Conservation (phyloP, 495 filamentous ascomycete species). For the Lophiostoma macrostomum region DNA sequence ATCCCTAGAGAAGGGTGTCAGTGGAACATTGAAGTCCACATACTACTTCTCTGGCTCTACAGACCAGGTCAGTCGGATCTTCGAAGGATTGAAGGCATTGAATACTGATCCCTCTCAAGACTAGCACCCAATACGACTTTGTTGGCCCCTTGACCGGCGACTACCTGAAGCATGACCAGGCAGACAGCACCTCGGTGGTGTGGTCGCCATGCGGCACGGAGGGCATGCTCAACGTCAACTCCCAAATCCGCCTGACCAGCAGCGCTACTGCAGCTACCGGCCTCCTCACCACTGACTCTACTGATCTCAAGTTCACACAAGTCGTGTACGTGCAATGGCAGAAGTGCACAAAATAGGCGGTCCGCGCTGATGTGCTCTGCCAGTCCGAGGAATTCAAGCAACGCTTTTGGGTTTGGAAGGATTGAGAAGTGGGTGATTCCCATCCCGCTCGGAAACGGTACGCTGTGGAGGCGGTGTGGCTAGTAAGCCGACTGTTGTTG, state of each 20-base stretch:
- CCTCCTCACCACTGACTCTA: conserved; percentile 44
- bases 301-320: conserved; percentile 43
- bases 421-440: background rate
- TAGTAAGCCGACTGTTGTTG: background rate
- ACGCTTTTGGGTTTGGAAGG: background rate
- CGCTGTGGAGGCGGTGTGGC: background rate
- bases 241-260: conserved; percentile 34
- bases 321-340: conserved; percentile 35
- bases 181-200: conserved; percentile 33
- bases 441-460: background rate
- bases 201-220: conserved; percentile 40
- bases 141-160: conserved; percentile 32
- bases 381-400: no score
- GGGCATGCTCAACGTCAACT: conserved; percentile 42
- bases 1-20: conserved; percentile 43
- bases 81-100: background rate
- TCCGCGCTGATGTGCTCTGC: no score
- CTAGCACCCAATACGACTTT: conserved; percentile 32
- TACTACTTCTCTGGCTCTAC: conserved; percentile 52
- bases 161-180: conserved; percentile 37
- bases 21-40: conserved; percentile 48
- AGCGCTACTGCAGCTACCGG: conserved; percentile 29
- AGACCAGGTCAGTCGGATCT: conserved; percentile 27
- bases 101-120: conserved; percentile 10
- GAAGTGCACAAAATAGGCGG: conserved; percentile 23